Evolutionary conservation across 352 stramenopile species (phyloP).

Genomic region (Globisporangium viniferum): DNA sequence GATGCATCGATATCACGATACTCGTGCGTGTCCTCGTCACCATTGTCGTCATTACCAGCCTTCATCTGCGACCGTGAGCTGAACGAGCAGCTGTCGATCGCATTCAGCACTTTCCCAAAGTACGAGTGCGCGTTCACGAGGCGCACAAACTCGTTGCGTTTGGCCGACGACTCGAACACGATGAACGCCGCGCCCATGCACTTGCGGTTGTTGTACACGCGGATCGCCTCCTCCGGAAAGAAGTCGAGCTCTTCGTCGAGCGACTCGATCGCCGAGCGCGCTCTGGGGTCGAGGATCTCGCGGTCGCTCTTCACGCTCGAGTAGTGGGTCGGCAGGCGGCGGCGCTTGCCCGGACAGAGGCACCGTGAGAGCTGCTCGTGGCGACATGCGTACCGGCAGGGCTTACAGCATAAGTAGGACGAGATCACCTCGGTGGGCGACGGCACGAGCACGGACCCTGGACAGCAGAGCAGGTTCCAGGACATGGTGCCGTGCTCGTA

Average conservation of each 20-base stretch:
- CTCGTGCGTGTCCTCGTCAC: not conserved
- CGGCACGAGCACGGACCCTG: slow-evolving; percentile 52
- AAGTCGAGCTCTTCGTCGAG: slow-evolving; percentile 71
- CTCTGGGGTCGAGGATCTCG: slow-evolving; percentile 23
- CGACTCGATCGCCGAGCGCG: slow-evolving; percentile 24
- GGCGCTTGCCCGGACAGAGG: slow-evolving; percentile 30
- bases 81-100: slow-evolving; percentile 29
- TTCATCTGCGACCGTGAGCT: slow-evolving; percentile 13
- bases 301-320: slow-evolving; percentile 29
- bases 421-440: slow-evolving; percentile 35
- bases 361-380: slow-evolving; percentile 33
- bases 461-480: slow-evolving; percentile 65
- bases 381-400: slow-evolving; percentile 49
- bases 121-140: slow-evolving; percentile 44
- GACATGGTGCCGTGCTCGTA: slow-evolving; percentile 58
- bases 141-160: slow-evolving; percentile 54
- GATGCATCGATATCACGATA: not conserved
- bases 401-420: slow-evolving; percentile 52
- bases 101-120: slow-evolving; percentile 37
- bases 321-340: slow-evolving; percentile 17
- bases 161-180: slow-evolving; percentile 60
- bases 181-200: slow-evolving; percentile 73
- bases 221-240: slow-evolving; percentile 61
- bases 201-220: slow-evolving; percentile 50
- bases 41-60: slow-evolving; percentile 1